Evolutionary conservation across 495 filamentous ascomycete genomes (phyloP), one percentile per base, ranked within the genome.

Genomic region (Trichoderma virens): DNA sequence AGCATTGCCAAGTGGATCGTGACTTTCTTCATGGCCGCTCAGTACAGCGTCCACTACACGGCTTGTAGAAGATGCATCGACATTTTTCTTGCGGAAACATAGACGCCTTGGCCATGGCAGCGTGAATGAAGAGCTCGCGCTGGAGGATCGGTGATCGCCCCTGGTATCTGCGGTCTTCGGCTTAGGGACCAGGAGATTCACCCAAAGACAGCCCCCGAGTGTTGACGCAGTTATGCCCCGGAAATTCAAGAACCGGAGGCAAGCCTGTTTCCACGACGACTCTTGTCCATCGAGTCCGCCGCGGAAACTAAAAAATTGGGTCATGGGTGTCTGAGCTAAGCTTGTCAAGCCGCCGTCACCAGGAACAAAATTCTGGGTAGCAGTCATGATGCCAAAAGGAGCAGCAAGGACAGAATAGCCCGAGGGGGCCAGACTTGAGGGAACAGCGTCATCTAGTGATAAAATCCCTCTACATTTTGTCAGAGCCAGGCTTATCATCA

Each of bases 1-100:
- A 2, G 88, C 89, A 67, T 84, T 82, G 13, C 80, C 76, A 31
- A 96, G 69, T 25, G 89, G 87, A 70, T 93, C 87, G 43, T 76
- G 70, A 27, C 68, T 68, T 11, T 68, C 73, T 2, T 71, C 66
- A n/a, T 41, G 63, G 3, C 59, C 56, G 1, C 35, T 65, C 13
- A 64, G 9, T 23, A 68, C 3, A 13, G 60, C 62, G 25, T 68
- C 72, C 20, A 66, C 45, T 45, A 64, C 34, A 28, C 38, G 34
- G 25, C 35, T 65, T 11, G 38, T 65, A 13, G 56, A 30, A 14
- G 61, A 39, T 20, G 59, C 39, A 11, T 45, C 32, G 11, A 56
- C 39, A 7, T 28, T 71, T 31, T 68, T 70, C 66, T 77, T 82
- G 23, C 77, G 73, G 64, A 83, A 85, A 66, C 80, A 84, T 3